Evolutionary conservation across 495 filamentous ascomycete genomes (phyloP).

Genomic region (Articulospora tetracladia): DNA sequence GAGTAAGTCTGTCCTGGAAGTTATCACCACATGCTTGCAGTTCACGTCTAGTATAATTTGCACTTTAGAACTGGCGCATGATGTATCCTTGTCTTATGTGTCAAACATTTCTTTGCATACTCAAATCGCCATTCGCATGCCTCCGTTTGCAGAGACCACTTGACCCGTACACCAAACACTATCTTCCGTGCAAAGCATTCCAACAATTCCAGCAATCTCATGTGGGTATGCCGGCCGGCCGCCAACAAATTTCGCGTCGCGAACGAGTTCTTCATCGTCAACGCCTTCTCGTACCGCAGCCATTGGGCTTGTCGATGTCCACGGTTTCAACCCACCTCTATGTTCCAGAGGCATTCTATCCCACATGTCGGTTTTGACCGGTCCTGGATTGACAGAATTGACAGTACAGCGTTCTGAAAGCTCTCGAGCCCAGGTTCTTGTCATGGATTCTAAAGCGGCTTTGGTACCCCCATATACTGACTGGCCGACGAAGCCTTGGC

Average conservation of each 20-base stretch:
- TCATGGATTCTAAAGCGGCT: slow-evolving; percentile 86
- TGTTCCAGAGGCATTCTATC: slow-evolving; percentile 34
- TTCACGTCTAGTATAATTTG: too few species aligned
- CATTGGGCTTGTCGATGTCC: slow-evolving; percentile 65
- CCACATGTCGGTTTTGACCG: slow-evolving; percentile 70
- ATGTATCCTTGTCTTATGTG: too few species aligned
- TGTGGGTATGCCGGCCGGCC: slow-evolving; percentile 63
- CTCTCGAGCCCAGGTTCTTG: slow-evolving; percentile 81
- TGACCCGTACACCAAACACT: slow-evolving; percentile 75
- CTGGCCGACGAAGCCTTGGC: slow-evolving; percentile 63
- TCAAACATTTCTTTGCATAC: too few species aligned
- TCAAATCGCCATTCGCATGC: slow-evolving; percentile 60
- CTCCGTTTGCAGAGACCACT: slow-evolving; percentile 79
- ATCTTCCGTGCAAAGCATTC: slow-evolving; percentile 73
- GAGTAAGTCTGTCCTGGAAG: too few species aligned
- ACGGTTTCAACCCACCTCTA: slow-evolving; percentile 36
- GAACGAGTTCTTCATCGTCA: slow-evolving; percentile 53
- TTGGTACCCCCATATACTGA: slow-evolving; percentile 83
- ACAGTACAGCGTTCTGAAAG: slow-evolving; percentile 71
- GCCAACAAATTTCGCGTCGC: slow-evolving; percentile 56
- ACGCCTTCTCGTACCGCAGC: slow-evolving; percentile 44
- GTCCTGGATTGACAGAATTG: slow-evolving; percentile 83
- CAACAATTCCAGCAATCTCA: slow-evolving; percentile 80
- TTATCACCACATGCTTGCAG: too few species aligned
- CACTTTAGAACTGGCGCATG: too few species aligned